Evolutionary conservation across 1,284 basidiomycete genomes (phyloP).

Genomic region (Exobasidium cylindrosporum): DNA sequence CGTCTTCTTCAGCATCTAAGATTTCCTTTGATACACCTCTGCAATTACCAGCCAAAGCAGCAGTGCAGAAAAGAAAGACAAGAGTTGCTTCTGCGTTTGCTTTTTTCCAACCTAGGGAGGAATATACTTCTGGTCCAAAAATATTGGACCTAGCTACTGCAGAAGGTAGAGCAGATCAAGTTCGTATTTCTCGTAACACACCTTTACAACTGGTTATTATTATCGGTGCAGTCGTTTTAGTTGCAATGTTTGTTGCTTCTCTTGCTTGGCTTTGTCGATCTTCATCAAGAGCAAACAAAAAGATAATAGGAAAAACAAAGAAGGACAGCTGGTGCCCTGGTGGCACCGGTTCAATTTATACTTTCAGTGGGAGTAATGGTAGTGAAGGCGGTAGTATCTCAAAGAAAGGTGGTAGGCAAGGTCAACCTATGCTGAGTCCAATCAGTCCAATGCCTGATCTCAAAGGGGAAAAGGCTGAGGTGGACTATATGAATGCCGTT

Average conservation of each 20-base stretch:
- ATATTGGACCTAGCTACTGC: no score
- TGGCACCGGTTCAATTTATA: not conserved
- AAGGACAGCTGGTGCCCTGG: not conserved
- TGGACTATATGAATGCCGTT: not conserved
- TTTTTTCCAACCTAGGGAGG: not conserved
- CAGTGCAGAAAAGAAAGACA: not conserved
- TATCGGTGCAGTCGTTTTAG: constrained; percentile 27
- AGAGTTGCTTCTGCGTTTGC: not conserved
- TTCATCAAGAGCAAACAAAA: not conserved
- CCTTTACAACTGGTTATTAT: constrained; percentile 33
- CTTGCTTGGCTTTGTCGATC: constrained; percentile 27
- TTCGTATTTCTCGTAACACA: constrained; percentile 25
- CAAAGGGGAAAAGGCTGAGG: not conserved
- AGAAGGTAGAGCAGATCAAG: not conserved
- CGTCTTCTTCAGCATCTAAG: no score
- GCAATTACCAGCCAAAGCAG: no score
- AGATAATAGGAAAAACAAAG: not conserved
- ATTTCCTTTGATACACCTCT: no score
- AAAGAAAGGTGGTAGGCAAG: not conserved
- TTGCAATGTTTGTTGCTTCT: constrained; percentile 25
- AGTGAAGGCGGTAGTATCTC: not conserved
- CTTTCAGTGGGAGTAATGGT: not conserved
- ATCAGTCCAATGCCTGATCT: not conserved
- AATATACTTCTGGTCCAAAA: not conserved
- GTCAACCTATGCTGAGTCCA: not conserved